phyloP scores from a whole-genome alignment of 1,139 yeast genomes.

The Nakaseomyces uthaithaninus region DNA sequence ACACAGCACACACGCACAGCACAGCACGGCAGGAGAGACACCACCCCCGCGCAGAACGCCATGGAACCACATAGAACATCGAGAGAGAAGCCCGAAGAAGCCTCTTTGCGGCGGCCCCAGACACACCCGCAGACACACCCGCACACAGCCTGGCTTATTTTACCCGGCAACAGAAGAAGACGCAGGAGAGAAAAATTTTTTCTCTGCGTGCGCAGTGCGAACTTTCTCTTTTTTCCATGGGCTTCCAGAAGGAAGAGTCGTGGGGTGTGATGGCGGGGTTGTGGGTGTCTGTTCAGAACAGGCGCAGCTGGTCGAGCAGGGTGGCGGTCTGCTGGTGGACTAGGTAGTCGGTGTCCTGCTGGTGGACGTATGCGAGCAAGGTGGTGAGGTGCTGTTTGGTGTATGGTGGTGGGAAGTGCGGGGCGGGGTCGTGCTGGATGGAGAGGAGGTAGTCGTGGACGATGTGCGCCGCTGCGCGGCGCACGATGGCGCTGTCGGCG shows the following conservation, averaged over 20 bases:
- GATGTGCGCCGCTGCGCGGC: slow-evolving; percentile 68
- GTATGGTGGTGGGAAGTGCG: slow-evolving; percentile 40
- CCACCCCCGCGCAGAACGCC: slow-evolving; percentile 2
- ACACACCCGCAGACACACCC: too few relatives aligned
- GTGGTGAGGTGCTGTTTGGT: slow-evolving; percentile 36
- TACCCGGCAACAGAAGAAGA: too few relatives aligned
- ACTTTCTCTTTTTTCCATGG: neutral
- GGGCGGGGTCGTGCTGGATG: slow-evolving; percentile 31
- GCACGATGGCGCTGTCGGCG: slow-evolving; percentile 36
- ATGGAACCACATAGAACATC: too few relatives aligned
- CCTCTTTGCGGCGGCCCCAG: too few relatives aligned
- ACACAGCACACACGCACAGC: too few relatives aligned
- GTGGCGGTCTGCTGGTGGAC: slow-evolving; percentile 45
- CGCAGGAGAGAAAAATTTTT: neutral
- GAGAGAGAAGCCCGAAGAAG: too few relatives aligned
- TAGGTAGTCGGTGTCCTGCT: slow-evolving; percentile 48
- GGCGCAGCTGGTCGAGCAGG: slow-evolving; percentile 5
- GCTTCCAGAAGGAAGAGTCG: too few relatives aligned
- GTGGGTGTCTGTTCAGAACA: neutral
- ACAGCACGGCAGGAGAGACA: neutral
- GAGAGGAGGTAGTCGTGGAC: slow-evolving; percentile 51
- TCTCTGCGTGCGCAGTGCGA: neutral
- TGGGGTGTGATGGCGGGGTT: neutral
- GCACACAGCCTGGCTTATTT: too few relatives aligned
- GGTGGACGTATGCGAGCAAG: slow-evolving; percentile 39